Conservation (phyloP, 1,139 yeast genomes). For the Kodamaea anthophila region DNA sequence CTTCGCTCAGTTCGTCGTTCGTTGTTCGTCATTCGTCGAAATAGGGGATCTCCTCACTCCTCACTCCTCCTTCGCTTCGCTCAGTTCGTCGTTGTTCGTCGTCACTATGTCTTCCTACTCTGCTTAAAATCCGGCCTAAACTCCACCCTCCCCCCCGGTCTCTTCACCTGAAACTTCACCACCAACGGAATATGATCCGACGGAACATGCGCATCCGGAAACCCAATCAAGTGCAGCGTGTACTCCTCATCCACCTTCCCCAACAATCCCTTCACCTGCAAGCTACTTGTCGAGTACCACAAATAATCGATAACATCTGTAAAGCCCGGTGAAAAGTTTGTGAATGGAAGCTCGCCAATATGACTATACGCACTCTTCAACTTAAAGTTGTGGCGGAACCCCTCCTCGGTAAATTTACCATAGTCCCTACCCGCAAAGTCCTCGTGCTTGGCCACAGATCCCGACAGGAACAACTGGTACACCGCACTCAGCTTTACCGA, state of each 20-base stretch:
- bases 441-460: conserved; percentile 63
- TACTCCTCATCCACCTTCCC: conserved; percentile 82
- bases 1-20: too few species aligned
- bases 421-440: conserved; percentile 86
- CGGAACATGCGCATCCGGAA: conserved; percentile 91
- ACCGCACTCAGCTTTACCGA: conserved; percentile 87
- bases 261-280: conserved; percentile 78
- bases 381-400: conserved; percentile 75
- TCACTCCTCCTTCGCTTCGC: conserved; percentile 1
- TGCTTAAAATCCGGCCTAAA: conserved; percentile 50
- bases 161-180: conserved; percentile 68
- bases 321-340: conserved; percentile 89
- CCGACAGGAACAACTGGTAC: conserved; percentile 79
- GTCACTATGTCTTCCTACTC: conserved; percentile 41
- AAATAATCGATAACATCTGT: conserved; percentile 92
- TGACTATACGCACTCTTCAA: conserved; percentile 80
- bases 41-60: background rate
- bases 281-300: conserved; percentile 79
- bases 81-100: background rate
- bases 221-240: conserved; percentile 72
- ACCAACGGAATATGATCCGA: conserved; percentile 90
- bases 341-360: conserved; percentile 87
- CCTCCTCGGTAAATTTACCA: conserved; percentile 87
- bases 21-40: too few species aligned
- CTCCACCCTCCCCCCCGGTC: conserved; percentile 35